Conservation (phyloP, 257 asterid species). For the Solanum acaule region DNA sequence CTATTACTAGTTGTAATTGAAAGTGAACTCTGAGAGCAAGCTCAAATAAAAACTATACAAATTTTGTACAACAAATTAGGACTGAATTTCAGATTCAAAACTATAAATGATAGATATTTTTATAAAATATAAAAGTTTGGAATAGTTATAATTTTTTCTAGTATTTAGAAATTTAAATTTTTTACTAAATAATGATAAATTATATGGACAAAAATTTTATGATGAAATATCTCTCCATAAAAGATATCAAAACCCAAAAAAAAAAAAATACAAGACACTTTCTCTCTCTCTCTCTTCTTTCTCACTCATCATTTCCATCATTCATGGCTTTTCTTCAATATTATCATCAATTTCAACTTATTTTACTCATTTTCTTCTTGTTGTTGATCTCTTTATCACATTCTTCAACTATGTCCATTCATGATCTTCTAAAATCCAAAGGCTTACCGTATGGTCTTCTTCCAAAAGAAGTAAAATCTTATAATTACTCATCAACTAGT, state of each 20-base stretch:
- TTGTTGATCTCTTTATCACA: neutral
- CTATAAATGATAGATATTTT: too few species aligned
- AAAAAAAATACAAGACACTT: neutral
- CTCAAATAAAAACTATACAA: too few species aligned
- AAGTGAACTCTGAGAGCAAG: too few species aligned
- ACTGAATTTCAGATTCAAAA: too few species aligned
- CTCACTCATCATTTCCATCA: neutral
- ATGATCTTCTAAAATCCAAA: conserved; percentile 34
- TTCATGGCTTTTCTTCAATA: neutral
- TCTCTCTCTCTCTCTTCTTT: neutral
- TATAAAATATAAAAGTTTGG: neutral
- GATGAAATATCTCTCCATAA: neutral
- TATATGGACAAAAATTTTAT: too few species aligned
- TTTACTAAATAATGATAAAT: too few species aligned
- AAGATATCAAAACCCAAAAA: neutral
- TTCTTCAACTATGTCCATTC: conserved; percentile 21
- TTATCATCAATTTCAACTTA: neutral
- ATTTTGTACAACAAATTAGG: too few species aligned
- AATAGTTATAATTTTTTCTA: neutral
- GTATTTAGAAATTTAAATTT: too few species aligned
- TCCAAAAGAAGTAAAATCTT: conserved; percentile 35
- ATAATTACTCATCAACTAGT: conserved; percentile 18
- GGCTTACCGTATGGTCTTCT: conserved; percentile 44
- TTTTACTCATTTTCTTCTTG: neutral
- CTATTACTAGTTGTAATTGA: too few species aligned